These are phyloP conservation scores for Agaricus subrufescens DNA, from an alignment of 768 basidiomycete genomes.

Conservation along the genomic window DNA sequence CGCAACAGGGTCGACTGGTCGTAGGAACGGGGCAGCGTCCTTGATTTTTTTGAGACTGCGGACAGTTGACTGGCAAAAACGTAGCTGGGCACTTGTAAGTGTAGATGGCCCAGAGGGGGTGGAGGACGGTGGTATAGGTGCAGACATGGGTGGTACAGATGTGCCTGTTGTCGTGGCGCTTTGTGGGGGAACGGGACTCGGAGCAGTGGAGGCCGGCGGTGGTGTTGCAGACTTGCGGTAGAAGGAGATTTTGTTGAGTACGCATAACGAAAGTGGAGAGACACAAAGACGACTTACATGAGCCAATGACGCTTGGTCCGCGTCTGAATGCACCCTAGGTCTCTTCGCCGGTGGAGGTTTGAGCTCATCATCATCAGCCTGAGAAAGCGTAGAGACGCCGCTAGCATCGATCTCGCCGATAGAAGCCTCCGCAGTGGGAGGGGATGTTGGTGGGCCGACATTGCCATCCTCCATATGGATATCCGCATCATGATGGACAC, in stretches of 20 bases:
- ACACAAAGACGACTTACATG: constrained; percentile 46
- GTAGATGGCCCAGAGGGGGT: constrained; percentile 28
- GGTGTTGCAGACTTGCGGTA: constrained; percentile 69
- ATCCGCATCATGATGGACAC: constrained; percentile 30
- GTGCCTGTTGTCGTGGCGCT: constrained; percentile 8
- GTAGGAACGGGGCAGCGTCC: constrained; percentile 76
- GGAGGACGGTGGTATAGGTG: constrained; percentile 15
- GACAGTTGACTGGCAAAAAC: constrained; percentile 73
- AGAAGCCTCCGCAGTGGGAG: constrained; percentile 33
- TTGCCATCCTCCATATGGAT: constrained; percentile 38
- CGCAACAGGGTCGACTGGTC: constrained; percentile 84
- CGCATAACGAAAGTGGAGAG: constrained; percentile 43
- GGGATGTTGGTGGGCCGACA: constrained; percentile 36
- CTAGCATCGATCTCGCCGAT: constrained; percentile 30
- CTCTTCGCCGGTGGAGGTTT: constrained; percentile 82
- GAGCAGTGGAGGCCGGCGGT: constrained; percentile 55
- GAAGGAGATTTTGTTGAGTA: constrained; percentile 18
- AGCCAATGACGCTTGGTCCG: constrained; percentile 66
- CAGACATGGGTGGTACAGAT: constrained; percentile 15
- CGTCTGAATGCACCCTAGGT: constrained; percentile 70
- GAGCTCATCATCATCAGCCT: constrained; percentile 49
- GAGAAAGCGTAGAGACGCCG: constrained; percentile 29
- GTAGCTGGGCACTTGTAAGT: constrained; percentile 67
- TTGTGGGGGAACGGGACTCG: constrained; percentile 31
- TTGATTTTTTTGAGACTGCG: constrained; percentile 83